phyloP scores from a whole-genome alignment of 2,329 filamentous ascomycete species.

The Colletotrichum australisinense region DNA sequence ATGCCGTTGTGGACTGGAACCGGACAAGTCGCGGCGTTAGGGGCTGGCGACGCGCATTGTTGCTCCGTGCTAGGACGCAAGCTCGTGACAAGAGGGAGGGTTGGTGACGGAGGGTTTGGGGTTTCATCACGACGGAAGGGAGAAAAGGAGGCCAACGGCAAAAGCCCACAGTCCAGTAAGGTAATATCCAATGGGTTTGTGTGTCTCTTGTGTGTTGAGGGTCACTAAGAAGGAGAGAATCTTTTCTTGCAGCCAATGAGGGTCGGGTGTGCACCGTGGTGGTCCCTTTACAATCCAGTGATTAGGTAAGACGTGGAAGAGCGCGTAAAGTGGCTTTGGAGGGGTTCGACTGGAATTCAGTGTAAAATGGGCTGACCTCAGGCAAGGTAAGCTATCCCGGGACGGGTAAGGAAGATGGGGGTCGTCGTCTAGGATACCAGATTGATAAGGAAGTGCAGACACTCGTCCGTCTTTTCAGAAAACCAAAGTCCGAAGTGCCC shows the following conservation, averaged over 20 bases:
- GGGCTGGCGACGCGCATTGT: constrained; percentile 23
- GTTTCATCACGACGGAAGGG: constrained; percentile 28
- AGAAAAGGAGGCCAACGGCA: constrained; percentile 9
- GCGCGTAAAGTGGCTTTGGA: not conserved
- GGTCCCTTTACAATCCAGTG: constrained; percentile 6
- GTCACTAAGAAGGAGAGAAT: constrained; percentile 26
- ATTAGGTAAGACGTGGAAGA: constrained; percentile 20
- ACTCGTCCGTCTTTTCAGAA: not conserved
- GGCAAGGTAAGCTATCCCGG: not conserved
- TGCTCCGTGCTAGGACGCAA: constrained; percentile 26
- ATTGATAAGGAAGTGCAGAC: not conserved
- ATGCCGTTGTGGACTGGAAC: constrained; percentile 22
- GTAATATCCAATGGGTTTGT: constrained; percentile 1
- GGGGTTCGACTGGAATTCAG: not conserved
- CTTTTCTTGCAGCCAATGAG: constrained; percentile 26
- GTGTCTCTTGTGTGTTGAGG: constrained; percentile 27
- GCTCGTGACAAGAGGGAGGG: constrained; percentile 22
- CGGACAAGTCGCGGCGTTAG: constrained; percentile 28
- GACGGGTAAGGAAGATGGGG: not conserved
- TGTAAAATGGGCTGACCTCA: not conserved
- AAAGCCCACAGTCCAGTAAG: constrained; percentile 9
- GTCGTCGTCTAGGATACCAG: not conserved
- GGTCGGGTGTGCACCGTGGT: not conserved
- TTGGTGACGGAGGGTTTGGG: constrained; percentile 20
- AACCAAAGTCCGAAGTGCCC: not conserved